Evolutionary conservation across 2,329 filamentous ascomycete genomes (phyloP).

Genomic region (Cercospora berteroae): DNA sequence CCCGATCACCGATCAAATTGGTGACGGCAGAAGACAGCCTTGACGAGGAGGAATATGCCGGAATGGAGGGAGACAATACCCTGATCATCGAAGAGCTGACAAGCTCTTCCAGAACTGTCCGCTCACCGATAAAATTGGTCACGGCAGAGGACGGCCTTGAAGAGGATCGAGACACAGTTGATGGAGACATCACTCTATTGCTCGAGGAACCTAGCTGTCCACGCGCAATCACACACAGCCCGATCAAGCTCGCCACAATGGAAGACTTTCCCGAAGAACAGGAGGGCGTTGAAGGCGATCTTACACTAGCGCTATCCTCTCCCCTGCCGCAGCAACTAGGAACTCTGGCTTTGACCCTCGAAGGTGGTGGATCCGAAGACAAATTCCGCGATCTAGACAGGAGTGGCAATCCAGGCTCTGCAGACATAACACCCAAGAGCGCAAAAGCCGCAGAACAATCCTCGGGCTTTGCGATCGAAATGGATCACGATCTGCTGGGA

Average conservation of each 20-base stretch:
- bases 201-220: constrained; percentile 10
- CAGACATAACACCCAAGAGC: constrained; percentile 27
- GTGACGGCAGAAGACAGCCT: constrained; percentile 9
- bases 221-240: constrained; percentile 4
- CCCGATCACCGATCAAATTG: constrained; percentile 14
- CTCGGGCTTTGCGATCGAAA: neutral
- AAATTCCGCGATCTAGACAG: constrained; percentile 12
- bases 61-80: constrained; percentile 13
- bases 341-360: neutral
- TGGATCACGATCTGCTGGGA: neutral
- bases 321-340: neutral
- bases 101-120: neutral
- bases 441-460: neutral
- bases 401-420: constrained; percentile 33
- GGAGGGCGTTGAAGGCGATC: constrained; percentile 9
- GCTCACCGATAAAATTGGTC: constrained; percentile 12
- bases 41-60: constrained; percentile 9
- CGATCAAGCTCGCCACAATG: constrained; percentile 4
- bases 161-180: neutral
- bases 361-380: constrained; percentile 7
- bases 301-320: constrained; percentile 10
- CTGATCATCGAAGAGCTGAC: constrained; percentile 1
- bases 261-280: constrained; percentile 13
- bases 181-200: constrained; percentile 10
- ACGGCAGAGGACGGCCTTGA: constrained; percentile 13